Percentiles rank a stretch among this genome's conserved stretches.
These are phyloP conservation scores for Chlamydomonas sphaeroides DNA, from an alignment of 139 green algal genomes.

Conservation along the genomic window DNA sequence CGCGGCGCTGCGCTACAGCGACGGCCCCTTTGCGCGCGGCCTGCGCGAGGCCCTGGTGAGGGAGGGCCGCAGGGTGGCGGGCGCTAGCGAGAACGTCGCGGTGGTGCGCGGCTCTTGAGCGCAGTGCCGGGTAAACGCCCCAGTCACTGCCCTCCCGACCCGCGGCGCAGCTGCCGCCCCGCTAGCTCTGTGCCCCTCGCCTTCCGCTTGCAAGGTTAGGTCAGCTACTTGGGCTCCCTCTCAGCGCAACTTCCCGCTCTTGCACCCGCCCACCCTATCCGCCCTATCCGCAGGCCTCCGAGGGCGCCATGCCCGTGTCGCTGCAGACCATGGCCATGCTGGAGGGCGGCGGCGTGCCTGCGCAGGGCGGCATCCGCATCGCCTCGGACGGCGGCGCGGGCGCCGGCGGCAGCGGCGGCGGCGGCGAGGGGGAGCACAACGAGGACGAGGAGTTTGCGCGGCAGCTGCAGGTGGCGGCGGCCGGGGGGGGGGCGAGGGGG, in stretches of 20 bases:
- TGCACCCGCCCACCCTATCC: neutral
- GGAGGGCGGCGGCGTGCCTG: constrained; percentile 15
- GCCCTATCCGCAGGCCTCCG: neutral
- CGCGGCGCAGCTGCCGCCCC: too few relatives aligned
- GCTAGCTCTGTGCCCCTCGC: too few relatives aligned
- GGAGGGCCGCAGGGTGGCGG: too few relatives aligned
- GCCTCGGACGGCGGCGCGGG: neutral
- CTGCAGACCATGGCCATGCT: neutral
- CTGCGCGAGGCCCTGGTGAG: constrained; percentile 52
- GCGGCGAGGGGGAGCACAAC: constrained; percentile 25
- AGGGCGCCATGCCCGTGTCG: constrained; percentile 5
- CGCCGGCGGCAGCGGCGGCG: neutral
- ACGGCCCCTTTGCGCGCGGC: constrained; percentile 46
- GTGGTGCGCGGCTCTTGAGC: too few relatives aligned
- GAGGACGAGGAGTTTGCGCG: constrained; percentile 81
- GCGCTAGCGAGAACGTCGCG: too few relatives aligned
- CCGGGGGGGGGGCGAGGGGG: too few relatives aligned
- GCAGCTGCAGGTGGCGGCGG: constrained; percentile 72
- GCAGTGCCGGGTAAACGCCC: too few relatives aligned
- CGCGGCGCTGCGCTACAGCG: constrained; percentile 10
- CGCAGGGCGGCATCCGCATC: constrained; percentile 23
- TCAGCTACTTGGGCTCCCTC: too few relatives aligned
- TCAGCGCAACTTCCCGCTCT: neutral
- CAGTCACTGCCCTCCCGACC: too few relatives aligned
- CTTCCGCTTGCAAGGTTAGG: too few relatives aligned